Base-by-base conservation (phyloP, 176 grass and related monocot genomes). In the Cenchrus americanus region DNA sequence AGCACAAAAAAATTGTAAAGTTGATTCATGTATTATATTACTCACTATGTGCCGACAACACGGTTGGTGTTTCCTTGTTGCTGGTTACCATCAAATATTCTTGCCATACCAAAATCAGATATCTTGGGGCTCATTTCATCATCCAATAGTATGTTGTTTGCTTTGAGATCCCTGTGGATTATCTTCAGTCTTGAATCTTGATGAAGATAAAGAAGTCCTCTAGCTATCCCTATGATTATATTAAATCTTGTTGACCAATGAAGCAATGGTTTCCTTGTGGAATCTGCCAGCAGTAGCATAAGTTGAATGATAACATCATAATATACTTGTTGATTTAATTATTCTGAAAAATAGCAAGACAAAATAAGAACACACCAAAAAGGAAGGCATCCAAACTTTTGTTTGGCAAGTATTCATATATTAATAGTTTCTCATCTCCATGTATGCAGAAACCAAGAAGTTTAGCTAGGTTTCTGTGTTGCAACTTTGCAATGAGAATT, bases 51-150 rank as follows among this genome's bases (percentile, higher is more conserved):
- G 47, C 70, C 70, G 27, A 73, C 47, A 18, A 73, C 47, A 3
- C 24, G 70, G 23, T 73, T 52, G 14, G 70, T 73, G 23, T 52
- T 73, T 73, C 70, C 70, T 73, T 52, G 70, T 73, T 73, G 70
- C 47, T 30, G 70, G 47, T 52, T 73, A 14, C 70, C n/a, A 73
- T 52, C 24, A 52, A 73, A 73, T 30, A 73, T 73, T 30, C 47
- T 73, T 73, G 70, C 70, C 70, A 73, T 73, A 73, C 70, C 70
- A 51, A 73, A 73, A 73, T 73, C 69, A 73, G 69, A 73, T 73
- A 73, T 73, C 47, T 2, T 73, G 46, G 69, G 69, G 47, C 7
- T 30, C 69, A 51, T 73, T 73, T 73, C 70, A 73, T 27, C 70
- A 52, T 73, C 70, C 70, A 73, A 52, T 32, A 73, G 46, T 73